Base-by-base conservation (phyloP, 2,329 filamentous ascomycete species). In the Penicillium thymicola region DNA sequence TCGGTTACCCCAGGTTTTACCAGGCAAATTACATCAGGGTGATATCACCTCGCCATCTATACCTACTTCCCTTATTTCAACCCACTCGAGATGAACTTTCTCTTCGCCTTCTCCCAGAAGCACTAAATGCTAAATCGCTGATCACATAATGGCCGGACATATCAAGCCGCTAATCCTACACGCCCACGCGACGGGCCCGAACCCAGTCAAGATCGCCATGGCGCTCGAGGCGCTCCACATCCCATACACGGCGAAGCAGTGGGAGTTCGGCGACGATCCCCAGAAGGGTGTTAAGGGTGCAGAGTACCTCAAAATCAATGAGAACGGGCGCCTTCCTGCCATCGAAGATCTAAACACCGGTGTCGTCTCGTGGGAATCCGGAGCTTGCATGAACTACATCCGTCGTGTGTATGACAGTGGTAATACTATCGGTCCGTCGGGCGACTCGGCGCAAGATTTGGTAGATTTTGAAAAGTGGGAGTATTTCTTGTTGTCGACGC, bases 391-490 rank as follows among this genome's bases (percentile, higher is more conserved):
- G 65, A 74, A 75, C 52, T 74, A 77, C 47, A 45, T 76, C 7
- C 67, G 69, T 10, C 65, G 75, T 2, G 70, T 73, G 2, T 80
- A 80, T 59, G 78, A 80, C 62, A 69, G 68, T 23, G 57, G 68
- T n/a, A 74, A 75, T 50, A 66, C 58, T 27, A 66, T 79, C 9
- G 73, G 73, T 5, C 76, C 75, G 0, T 47, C 64, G 3, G 71
- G 70, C 0, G 38, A 47, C 10, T 61, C 62, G 5, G 66, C 59
- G 40, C 76, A 79, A 55, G 76, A 75, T 21, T 52, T 63, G 4
- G 75, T 78, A 0, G 75, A 78, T 56, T 76, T 78, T 40, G 76
- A 79, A 43, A 78, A 78, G 58, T 79, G 77, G 78, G 73, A 73
- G 48, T 76, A 74, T 57, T 77, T 79, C 56, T 61, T 78, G 23